phyloP scores from a whole-genome alignment of 768 basidiomycete species.

The Galerina sulciceps region DNA sequence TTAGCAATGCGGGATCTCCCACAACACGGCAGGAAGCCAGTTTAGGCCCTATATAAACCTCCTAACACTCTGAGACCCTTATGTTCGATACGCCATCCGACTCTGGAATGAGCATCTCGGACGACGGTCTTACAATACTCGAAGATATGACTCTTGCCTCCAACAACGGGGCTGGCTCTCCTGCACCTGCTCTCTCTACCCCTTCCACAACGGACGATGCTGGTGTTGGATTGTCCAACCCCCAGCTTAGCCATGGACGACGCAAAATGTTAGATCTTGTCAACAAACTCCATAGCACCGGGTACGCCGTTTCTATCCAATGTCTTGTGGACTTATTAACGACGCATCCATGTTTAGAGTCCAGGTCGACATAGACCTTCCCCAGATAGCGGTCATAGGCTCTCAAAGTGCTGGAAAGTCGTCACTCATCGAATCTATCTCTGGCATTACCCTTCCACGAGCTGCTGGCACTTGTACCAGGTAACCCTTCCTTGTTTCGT shows the following conservation, averaged over 20 bases:
- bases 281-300: slow-evolving; percentile 63
- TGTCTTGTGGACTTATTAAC: background rate
- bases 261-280: slow-evolving; percentile 60
- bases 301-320: slow-evolving; percentile 48
- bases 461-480: slow-evolving; percentile 78
- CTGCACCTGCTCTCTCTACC: background rate
- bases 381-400: slow-evolving; percentile 75
- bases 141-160: background rate
- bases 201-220: background rate
- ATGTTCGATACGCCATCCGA: slow-evolving; percentile 1
- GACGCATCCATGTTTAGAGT: slow-evolving; percentile 42
- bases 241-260: slow-evolving; percentile 36
- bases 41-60: slow-evolving; percentile 3
- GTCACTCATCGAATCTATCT: slow-evolving; percentile 78
- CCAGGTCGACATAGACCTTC: slow-evolving; percentile 72
- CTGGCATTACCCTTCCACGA: slow-evolving; percentile 71
- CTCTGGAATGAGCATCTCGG: slow-evolving; percentile 5
- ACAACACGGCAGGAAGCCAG: too few relatives aligned
- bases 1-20: background rate
- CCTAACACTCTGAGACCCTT: background rate
- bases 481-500: slow-evolving; percentile 31
- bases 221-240: slow-evolving; percentile 56
- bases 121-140: background rate
- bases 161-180: background rate
- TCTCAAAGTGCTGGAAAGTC: slow-evolving; percentile 79